A percentile compares a stretch with the other conserved stretches of the same genome.
phyloP scores from a whole-genome alignment of 805 yeast species.

The Kuraishia ogatae region DNA sequence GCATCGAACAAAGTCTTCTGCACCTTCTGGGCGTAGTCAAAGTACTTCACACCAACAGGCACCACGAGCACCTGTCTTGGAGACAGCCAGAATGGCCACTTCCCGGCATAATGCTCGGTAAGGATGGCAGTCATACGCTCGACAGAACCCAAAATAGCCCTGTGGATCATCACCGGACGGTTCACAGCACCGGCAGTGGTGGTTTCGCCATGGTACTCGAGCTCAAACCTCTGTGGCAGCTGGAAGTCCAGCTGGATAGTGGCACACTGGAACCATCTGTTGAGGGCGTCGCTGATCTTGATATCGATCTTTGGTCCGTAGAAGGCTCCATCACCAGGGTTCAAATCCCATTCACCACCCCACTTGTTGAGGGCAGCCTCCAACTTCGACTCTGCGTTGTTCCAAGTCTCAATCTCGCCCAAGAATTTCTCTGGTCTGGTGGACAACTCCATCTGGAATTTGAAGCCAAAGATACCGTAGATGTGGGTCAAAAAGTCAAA shows the following conservation, averaged over 20 bases:
- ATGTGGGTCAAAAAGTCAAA: conserved; percentile 80
- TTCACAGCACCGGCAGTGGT: conserved; percentile 41
- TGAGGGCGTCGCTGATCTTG: conserved; percentile 87
- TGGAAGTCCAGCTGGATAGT: conserved; percentile 99
- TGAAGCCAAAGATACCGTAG: conserved; percentile 90
- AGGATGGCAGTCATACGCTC: conserved; percentile 99
- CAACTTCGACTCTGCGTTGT: conserved; percentile 79
- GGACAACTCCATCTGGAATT: conserved; percentile 92
- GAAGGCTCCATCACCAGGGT: conserved; percentile 97
- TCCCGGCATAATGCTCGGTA: conserved; percentile 97
- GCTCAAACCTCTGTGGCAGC: conserved; percentile 87
- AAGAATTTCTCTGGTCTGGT: conserved; percentile 96
- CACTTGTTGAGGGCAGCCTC: conserved; percentile 75
- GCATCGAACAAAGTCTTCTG: conserved; percentile 57
- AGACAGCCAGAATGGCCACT: conserved; percentile 99
- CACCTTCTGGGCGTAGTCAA: conserved; percentile 81
- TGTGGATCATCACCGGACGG: conserved; percentile 98
- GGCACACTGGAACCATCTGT: conserved; percentile 98
- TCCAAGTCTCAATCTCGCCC: conserved; percentile 93
- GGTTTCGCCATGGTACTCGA: conserved; percentile 74
- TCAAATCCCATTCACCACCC: conserved; percentile 90
- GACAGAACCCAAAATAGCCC: conserved; percentile 96
- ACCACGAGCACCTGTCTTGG: conserved; percentile 96
- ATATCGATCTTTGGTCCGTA: conserved; percentile 96
- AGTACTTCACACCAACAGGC: conserved; percentile 93